Base-by-base conservation (phyloP, 441 rosid genomes). In the Bruguiera hainesii region DNA sequence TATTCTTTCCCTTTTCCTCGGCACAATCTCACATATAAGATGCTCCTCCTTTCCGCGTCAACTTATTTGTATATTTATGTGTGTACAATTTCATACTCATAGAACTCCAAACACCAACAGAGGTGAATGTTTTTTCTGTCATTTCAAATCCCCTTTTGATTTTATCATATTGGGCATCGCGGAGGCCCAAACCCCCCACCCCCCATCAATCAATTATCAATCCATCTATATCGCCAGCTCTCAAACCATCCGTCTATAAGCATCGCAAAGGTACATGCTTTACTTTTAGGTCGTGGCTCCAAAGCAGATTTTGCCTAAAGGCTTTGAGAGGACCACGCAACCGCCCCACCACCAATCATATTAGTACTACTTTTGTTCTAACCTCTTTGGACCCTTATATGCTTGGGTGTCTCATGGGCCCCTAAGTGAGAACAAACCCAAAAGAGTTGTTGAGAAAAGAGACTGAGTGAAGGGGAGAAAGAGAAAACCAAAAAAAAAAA, bases 301-400 rank as follows among this genome's bases (percentile, higher is more conserved):
- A 5, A 30, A 0, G 33, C 7, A 0, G 33, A 31, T 7, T 71
- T 73, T 66, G 53, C 57, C 56, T 42, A 31, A 28, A 51, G 69
- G 29, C 15, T n/a, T 39, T 69, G 71, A 68, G 69, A 72, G 64
- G 75, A 64, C 75, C 64, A 26, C 48, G 31, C 35, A 67, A 68
- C 65, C 70, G 55, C 80, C 77, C 16, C 48, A 39, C 75, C 71
- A 75, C 73, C 64, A 70, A 76, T 75, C 74, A 75, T 72, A 62
- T 23, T 37, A 20, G 18, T 56, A 56, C 48, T 37, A 8, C 46
- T 55, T 70, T 77, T 55, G 46, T 37, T 71, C 63, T 59, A 5
- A 21, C n/a, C 59, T 39, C 11, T 56, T 52, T 71, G 78, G 55
- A 49, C 37, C 70, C 66, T 1, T 39, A 13, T 13, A 42, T 39